These are phyloP conservation scores for Acanthamoeba triangularis DNA, from an alignment of 208 protist genomes.

Conservation along the genomic window DNA sequence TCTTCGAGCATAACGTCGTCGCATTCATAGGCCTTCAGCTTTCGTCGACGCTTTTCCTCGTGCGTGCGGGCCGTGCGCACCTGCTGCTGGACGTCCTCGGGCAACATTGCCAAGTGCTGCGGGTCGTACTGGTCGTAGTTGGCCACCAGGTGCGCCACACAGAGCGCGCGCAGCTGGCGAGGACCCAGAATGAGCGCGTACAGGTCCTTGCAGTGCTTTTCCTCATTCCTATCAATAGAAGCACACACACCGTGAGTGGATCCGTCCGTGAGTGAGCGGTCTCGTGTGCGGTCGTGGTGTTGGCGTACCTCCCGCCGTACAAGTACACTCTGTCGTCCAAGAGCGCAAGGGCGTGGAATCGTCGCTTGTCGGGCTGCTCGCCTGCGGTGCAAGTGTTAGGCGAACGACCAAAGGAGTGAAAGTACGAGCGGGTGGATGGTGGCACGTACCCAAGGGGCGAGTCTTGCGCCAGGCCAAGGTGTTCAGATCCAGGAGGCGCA, in stretches of 20 bases:
- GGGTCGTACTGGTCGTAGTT: background rate
- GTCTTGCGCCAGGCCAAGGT: background rate
- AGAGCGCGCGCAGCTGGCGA: background rate
- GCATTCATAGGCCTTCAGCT: background rate
- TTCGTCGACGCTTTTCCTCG: background rate
- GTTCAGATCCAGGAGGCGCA: background rate
- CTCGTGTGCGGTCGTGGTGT: background rate
- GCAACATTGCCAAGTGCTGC: background rate
- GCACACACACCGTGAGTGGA: too few species aligned
- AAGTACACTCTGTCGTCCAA: background rate
- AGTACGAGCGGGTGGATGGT: background rate
- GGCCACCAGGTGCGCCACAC: background rate
- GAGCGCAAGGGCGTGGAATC: slow-evolving; percentile 15
- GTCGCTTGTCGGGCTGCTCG: background rate
- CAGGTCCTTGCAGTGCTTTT: slow-evolving; percentile 24
- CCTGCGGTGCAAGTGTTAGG: background rate
- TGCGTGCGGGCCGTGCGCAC: background rate
- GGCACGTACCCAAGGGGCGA: background rate
- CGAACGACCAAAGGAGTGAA: too few species aligned
- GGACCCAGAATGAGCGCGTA: background rate
- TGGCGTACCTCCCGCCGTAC: background rate
- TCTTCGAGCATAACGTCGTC: background rate
- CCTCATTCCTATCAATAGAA: background rate
- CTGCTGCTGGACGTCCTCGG: background rate
- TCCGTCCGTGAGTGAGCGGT: too few species aligned